Base-by-base conservation (phyloP, 1,139 yeast species). In the Pichia sorboxylosa region DNA sequence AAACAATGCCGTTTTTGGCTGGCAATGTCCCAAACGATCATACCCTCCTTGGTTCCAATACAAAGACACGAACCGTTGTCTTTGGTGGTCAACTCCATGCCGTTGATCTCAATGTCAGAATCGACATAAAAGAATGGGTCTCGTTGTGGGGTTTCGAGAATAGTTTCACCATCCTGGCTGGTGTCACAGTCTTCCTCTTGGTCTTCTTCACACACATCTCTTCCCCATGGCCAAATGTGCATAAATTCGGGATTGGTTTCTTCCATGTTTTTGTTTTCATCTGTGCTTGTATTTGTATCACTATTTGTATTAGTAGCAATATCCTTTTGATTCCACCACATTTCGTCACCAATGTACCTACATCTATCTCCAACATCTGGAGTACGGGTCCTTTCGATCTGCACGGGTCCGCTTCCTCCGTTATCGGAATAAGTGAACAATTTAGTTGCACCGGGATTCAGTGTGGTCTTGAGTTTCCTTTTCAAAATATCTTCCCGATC, bases 1-100 rank as follows among this genome's bases (percentile, higher is more conserved):
- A 66, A 66, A 33, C 69, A 63, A 39, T 71, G 55, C 45, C 74
- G 57, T 22, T 66, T 61, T 69, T 71, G 64, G 8, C 67, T 57
- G 39, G 67, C 66, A 25, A 69, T 59, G 30, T 63, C 63, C 73
- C 73, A 68, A 38, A 59, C 58, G 32, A 65, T 52, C 24, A 69
- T 53, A 2, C 73, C 73, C 32, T 59, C 61, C 34, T 63, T 64
- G 20, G 64, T 57, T 2, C 73, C 73, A 24, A 67, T 59, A 10
- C 64, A 54, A 20, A 69, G 45, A 24, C 63, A 59, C 2, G 37
- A 23, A 9, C 33, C 36, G 14, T 68, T 67, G 6, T 17, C 30
- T 13, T 58, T 62, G 30, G 57, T 57, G 30, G 60, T 48, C 58
- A 69, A 59, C 37, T 64, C 69, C 33, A 69, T 47, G 1, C 75